phyloP scores from a whole-genome alignment of 2,329 filamentous ascomycete genomes.

The Claviceps maximensis region DNA sequence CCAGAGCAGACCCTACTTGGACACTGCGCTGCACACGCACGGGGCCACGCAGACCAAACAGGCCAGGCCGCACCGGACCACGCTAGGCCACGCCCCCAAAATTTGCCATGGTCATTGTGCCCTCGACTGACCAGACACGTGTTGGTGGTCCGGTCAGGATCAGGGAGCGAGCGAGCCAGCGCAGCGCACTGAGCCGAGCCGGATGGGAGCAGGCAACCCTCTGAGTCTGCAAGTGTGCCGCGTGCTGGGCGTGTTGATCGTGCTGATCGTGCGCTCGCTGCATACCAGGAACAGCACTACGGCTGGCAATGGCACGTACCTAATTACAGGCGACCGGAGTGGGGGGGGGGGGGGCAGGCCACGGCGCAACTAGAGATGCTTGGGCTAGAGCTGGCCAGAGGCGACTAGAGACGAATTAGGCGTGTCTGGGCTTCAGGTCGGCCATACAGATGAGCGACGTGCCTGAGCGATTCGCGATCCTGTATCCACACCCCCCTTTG shows the following conservation, averaged over 20 bases:
- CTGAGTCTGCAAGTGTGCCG: background rate
- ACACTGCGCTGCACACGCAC: too few relatives aligned
- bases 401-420: too few relatives aligned
- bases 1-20: too few relatives aligned
- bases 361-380: too few relatives aligned
- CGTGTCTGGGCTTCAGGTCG: background rate
- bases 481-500: background rate
- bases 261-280: background rate
- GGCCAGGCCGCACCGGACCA: background rate
- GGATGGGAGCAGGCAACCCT: background rate
- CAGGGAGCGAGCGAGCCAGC: background rate
- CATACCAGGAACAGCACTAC: background rate
- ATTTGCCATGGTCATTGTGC: background rate
- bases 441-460: background rate
- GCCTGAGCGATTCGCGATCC: background rate
- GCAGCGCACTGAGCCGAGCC: background rate
- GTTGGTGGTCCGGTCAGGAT: background rate
- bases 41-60: too few relatives aligned
- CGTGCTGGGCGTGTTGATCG: background rate
- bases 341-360: too few relatives aligned
- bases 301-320: too few relatives aligned
- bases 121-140: too few relatives aligned
- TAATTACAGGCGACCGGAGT: too few relatives aligned
- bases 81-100: background rate
- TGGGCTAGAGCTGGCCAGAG: too few relatives aligned